Evolutionary conservation across 306 rosid species (phyloP), one percentile per base, ranked within the genome.

Genomic region (Corylus avellana): DNA sequence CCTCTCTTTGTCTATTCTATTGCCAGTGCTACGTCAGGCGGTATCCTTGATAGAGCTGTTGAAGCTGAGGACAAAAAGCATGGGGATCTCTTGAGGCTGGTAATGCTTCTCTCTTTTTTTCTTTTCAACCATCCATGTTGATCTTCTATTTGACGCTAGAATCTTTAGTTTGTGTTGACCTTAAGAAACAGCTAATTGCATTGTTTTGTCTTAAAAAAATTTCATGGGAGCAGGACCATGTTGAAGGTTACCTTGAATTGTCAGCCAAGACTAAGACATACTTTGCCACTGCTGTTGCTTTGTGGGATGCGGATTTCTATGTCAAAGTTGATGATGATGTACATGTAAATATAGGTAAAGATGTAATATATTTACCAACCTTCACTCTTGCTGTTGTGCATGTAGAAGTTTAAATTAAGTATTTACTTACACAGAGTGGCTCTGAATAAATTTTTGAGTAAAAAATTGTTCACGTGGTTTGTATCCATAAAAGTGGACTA

Each of bases 321-420:
- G 85, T 88, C 75, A 88, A 88, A 77, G 91, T 88, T 62, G 91
- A 88, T 25, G 92, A 88, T 72, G 92, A 88, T 67, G 92, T 88
- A 27, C 92, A 88, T 74, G 92, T 88, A 39, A 88, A 88, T 70
- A 79, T 88, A 86, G 92, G 92, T 88, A 81, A 49, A 4, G 47
- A 70, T 11, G 72, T 4, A 18, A 68, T 68, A 27, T 18, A 42
- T 32, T 14, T 32, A 7, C 70, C 13, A 32, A 37, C 11, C 17
- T 59, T 59, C 17, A 25, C 8, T 14, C 58, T 27, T 67, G 39
- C 39, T 12, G 66, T 59, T 58, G 44, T n/a, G 39, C 42, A 44
- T 56, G 25, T 67, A 17, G 47, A 44, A 18, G 50, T 1, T 49
- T 14, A 39, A 64, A 17, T 1, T 8, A 64, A 42, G 6, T 25